Evolutionary conservation across 2,329 filamentous ascomycete genomes (phyloP).

Genomic region (Ceratocystiopsis minuta): DNA sequence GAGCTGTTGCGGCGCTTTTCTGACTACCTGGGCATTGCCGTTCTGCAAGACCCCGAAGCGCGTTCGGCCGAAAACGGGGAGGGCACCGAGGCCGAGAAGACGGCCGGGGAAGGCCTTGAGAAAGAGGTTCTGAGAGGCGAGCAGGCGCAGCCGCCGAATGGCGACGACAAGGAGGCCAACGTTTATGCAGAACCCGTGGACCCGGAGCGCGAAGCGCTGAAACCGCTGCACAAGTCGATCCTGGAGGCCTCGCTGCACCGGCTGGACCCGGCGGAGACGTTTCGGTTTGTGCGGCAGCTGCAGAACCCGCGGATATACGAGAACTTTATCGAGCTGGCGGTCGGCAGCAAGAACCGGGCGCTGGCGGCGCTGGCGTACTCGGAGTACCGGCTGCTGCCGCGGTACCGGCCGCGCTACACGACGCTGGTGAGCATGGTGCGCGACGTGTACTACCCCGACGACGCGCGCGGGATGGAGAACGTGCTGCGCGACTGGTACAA

Average conservation of each 20-base stretch:
- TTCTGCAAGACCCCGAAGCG: neutral
- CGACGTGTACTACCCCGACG: constrained; percentile 20
- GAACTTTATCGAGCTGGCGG: constrained; percentile 20
- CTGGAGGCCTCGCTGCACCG: constrained; percentile 3
- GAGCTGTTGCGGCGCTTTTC: neutral
- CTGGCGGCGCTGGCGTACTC: constrained; percentile 25
- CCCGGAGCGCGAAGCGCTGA: neutral
- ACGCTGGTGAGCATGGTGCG: constrained; percentile 27
- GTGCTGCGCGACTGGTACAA: constrained; percentile 31
- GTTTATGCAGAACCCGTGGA: neutral
- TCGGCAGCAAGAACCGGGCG: constrained; percentile 13
- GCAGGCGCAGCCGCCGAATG: no score
- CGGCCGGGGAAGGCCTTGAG: no score
- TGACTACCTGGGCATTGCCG: neutral
- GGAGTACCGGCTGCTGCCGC: constrained; percentile 25
- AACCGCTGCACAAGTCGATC: constrained; percentile 2
- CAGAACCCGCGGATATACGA: constrained; percentile 24
- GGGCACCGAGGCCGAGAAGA: neutral
- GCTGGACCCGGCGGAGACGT: constrained; percentile 11
- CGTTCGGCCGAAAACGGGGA: neutral
- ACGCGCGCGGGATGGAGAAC: constrained; percentile 23
- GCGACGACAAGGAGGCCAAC: no score
- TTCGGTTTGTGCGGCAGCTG: constrained; percentile 22
- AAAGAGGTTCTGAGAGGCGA: no score
- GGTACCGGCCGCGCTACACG: constrained; percentile 17